Evolutionary conservation across 139 green algal species (phyloP).

Genomic region (Chlorokybus atmophyticus): DNA sequence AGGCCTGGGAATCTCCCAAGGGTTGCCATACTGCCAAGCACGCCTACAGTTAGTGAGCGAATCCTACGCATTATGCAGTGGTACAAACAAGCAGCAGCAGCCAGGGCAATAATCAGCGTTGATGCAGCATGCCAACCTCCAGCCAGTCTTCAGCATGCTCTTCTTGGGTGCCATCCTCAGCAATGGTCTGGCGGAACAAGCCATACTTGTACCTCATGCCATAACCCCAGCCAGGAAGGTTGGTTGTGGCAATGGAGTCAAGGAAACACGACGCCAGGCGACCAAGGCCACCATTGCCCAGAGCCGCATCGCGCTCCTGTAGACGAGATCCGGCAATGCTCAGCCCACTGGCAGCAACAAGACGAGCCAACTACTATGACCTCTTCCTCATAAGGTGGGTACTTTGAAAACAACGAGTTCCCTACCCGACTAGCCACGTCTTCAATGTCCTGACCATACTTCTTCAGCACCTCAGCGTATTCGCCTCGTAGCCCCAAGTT

Average conservation of each 20-base stretch:
- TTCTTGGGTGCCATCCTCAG: constrained; percentile 40
- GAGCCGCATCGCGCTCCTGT: constrained; percentile 63
- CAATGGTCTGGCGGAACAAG: constrained; percentile 83
- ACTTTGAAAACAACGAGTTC: no score
- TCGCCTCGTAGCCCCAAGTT: constrained; percentile 77
- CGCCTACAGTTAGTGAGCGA: neutral
- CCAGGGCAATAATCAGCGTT: no score
- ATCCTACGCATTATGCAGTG: constrained; percentile 1
- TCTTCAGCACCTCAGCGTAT: constrained; percentile 57
- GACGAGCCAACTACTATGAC: neutral
- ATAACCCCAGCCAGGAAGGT: constrained; percentile 93
- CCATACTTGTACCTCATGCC: constrained; percentile 97
- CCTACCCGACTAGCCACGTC: constrained; percentile 19
- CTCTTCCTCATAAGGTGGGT: no score
- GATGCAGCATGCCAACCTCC: constrained; percentile 30
- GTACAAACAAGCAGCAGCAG: constrained; percentile 5
- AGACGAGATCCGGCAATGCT: neutral
- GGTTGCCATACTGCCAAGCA: constrained; percentile 59
- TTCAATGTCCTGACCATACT: constrained; percentile 60
- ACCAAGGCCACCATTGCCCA: constrained; percentile 95
- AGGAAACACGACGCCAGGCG: constrained; percentile 96
- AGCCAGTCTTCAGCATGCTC: constrained; percentile 95
- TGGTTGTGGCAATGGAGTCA: constrained; percentile 90
- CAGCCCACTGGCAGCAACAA: neutral
- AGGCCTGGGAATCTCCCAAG: constrained; percentile 56